Conservation (phyloP, 139 green algal species). For the Astrephomene gubernaculifera region DNA sequence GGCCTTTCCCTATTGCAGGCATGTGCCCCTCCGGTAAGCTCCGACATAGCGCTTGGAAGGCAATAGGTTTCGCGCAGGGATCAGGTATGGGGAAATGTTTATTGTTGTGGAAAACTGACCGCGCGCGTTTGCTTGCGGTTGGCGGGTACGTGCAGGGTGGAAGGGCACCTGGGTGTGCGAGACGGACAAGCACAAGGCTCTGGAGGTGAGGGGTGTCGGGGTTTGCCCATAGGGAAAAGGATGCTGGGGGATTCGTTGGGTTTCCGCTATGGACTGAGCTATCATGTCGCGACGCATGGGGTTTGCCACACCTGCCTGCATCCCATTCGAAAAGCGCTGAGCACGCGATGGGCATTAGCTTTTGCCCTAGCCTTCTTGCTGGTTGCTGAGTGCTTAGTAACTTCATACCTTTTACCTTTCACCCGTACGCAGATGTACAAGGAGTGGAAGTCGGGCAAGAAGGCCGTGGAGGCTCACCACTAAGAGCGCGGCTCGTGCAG, state of each 20-base stretch:
- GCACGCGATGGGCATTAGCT: too few species aligned
- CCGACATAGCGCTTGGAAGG: not conserved
- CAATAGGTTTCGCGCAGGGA: not conserved
- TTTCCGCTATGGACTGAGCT: too few species aligned
- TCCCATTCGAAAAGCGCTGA: too few species aligned
- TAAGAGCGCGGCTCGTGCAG: not conserved
- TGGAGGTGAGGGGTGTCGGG: constrained; percentile 52
- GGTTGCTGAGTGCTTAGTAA: too few species aligned
- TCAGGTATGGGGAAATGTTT: not conserved
- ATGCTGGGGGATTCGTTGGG: too few species aligned
- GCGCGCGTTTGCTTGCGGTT: not conserved
- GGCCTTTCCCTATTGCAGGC: constrained; percentile 31
- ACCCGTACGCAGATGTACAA: constrained; percentile 63
- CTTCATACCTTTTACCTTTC: too few species aligned
- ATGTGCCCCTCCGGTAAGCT: constrained; percentile 62
- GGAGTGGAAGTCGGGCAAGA: constrained; percentile 56
- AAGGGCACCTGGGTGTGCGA: constrained; percentile 67
- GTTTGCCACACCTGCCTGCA: too few species aligned
- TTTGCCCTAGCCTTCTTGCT: too few species aligned
- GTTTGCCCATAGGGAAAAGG: too few species aligned
- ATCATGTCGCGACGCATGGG: too few species aligned
- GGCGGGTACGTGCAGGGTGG: constrained; percentile 46
- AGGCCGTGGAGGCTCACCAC: constrained; percentile 40
- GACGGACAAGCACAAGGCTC: constrained; percentile 60
- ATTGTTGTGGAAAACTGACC: not conserved